Base-by-base conservation (phyloP, 169 alveolate genomes). In the Plasmodium ovale region DNA sequence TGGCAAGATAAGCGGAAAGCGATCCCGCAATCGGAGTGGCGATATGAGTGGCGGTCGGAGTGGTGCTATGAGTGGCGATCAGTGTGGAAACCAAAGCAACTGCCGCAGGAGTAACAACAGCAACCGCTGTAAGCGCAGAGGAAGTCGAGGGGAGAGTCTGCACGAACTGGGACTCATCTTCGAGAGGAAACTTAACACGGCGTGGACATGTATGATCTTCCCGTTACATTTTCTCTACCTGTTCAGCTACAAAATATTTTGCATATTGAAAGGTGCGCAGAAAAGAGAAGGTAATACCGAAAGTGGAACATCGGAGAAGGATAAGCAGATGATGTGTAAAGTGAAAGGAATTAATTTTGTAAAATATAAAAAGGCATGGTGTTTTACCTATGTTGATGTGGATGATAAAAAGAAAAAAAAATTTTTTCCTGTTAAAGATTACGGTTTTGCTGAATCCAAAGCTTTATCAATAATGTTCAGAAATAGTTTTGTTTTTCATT, bases 291-390 rank as follows among this genome's bases (percentile, higher is more conserved):
- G 4, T 31, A 65, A 9, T 7, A 44, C 12, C 19, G 39, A 19
- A 2, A 39, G 31, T 70, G 27, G 16, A 14, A 47, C 12, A 14
- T 47, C 7, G 12, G 44, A 39, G 7, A 65, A 82, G 21, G 90
- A 65, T 27, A 82, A 64, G 27, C 70, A 65, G n/a, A 37, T 82
- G 25, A 49, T 23, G 10, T 47, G 71, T 42, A 37, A 64, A 82
- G 19, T 92, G 92, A 51, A 47, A 73, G 82, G 95, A 89, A 33
- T 60, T 10, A 31, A 35, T 51, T 93, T 87, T 72, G 82, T 90
- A 79, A 77, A 87, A 47, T 90, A 92, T 65, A 93, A 93, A 74
- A 91, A 88, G 53, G 74, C 95, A 7, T 93, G 89, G 88, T 93
- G 91, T 42, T 72, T 93, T n/a, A 92, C 92, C 0, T 93, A 88